Conservation (phyloP, 2,329 filamentous ascomycete genomes). For the Stemphylium beticola region DNA sequence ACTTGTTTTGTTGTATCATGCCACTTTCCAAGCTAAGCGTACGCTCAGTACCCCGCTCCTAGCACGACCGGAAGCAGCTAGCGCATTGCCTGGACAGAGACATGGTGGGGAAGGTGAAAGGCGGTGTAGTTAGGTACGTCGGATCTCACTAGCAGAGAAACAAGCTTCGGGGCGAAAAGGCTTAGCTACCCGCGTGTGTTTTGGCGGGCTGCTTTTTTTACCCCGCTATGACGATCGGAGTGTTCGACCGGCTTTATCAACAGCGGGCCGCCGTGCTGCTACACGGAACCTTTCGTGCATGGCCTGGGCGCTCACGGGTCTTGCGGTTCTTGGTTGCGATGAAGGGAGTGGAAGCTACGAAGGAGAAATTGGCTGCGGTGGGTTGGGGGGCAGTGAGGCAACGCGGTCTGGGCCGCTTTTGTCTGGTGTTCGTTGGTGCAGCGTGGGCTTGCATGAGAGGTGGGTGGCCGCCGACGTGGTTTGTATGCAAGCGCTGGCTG, state of each 20-base stretch:
- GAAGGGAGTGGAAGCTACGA: background rate
- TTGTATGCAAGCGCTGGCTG: constrained; percentile 7
- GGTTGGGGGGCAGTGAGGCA: too few species aligned
- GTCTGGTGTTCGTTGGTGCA: constrained; percentile 3
- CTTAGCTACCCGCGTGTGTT: constrained; percentile 23
- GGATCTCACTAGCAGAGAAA: constrained; percentile 6
- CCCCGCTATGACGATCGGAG: constrained; percentile 17
- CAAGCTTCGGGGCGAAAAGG: constrained; percentile 28
- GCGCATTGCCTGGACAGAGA: too few species aligned
- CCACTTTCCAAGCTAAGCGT: background rate
- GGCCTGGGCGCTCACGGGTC: too few species aligned
- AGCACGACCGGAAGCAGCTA: constrained; percentile 1
- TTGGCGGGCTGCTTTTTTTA: too few species aligned
- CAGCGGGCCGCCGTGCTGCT: too few species aligned
- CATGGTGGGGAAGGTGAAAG: background rate
- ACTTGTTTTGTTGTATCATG: background rate
- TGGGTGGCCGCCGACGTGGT: background rate
- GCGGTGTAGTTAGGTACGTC: constrained; percentile 9
- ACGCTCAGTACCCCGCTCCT: constrained; percentile 2
- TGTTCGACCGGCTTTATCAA: too few species aligned
- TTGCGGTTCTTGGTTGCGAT: too few species aligned
- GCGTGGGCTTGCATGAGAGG: constrained; percentile 6
- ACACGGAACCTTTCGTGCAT: too few species aligned
- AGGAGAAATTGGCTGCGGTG: background rate
- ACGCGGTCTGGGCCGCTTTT: constrained; percentile 1